Evolutionary conservation across 345 rosid species (phyloP).

Genomic region (Citrus reticulata): DNA sequence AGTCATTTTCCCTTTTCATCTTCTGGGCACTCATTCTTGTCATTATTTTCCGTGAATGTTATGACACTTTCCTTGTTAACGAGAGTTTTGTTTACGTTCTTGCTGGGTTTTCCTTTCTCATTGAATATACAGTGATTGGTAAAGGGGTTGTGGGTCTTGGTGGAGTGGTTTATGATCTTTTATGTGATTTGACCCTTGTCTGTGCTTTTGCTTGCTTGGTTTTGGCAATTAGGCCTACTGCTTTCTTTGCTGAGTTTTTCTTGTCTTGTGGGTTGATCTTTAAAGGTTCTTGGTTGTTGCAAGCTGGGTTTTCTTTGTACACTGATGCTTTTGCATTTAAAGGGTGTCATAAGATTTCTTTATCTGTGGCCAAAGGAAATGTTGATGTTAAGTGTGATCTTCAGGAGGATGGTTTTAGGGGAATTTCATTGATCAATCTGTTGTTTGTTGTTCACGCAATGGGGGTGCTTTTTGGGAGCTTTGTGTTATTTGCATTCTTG

Average conservation of each 20-base stretch:
- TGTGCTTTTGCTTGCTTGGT: constrained; percentile 50
- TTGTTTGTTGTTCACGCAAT: constrained; percentile 50
- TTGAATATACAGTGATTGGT: constrained; percentile 38
- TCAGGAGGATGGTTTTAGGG: constrained; percentile 52
- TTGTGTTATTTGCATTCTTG: constrained; percentile 31
- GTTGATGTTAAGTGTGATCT: constrained; percentile 48
- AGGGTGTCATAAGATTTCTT: constrained; percentile 38
- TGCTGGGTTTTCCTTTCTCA: constrained; percentile 36
- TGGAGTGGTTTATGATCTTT: constrained; percentile 29
- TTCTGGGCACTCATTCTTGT: constrained; percentile 42
- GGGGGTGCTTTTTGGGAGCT: constrained; percentile 30
- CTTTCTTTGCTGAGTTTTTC: constrained; percentile 48
- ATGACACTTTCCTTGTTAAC: constrained; percentile 21
- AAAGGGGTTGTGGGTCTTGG: constrained; percentile 38
- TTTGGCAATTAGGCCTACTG: constrained; percentile 42
- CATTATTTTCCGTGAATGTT: constrained; percentile 29
- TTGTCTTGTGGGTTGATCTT: constrained; percentile 46
- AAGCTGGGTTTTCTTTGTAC: constrained; percentile 46
- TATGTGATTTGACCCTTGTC: constrained; percentile 36
- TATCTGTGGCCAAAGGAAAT: constrained; percentile 21
- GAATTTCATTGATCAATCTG: constrained; percentile 47
- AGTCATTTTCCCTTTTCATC: constrained; percentile 32
- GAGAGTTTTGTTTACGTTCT: constrained; percentile 30
- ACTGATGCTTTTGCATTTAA: constrained; percentile 40
- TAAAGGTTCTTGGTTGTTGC: constrained; percentile 53